Conservation (phyloP, 1,284 basidiomycete species). For the Phylloboletellus chloephorus region DNA sequence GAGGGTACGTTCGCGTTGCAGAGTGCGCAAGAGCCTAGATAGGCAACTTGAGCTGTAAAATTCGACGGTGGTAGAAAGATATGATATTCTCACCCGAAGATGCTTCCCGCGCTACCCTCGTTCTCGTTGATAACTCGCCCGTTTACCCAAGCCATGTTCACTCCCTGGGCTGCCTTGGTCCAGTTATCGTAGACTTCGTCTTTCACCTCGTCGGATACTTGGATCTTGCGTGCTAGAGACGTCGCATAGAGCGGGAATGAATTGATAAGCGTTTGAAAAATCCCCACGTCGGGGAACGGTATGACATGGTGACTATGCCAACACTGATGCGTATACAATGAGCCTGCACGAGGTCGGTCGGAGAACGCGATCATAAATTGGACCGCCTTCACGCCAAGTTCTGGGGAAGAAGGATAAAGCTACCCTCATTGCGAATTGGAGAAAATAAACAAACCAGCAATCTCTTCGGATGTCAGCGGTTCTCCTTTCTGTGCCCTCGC, state of each 20-base stretch:
- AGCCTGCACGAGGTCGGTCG: conserved; percentile 12
- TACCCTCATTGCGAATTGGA: not conserved
- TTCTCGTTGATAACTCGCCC: conserved; percentile 57
- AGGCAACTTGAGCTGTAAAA: conserved; percentile 1
- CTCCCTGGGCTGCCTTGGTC: conserved; percentile 47
- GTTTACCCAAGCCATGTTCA: conserved; percentile 72
- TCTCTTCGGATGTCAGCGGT: conserved; percentile 61
- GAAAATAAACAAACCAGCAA: conserved; percentile 40
- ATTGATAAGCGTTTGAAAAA: conserved; percentile 71
- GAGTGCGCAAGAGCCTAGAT: conserved; percentile 55
- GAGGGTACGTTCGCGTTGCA: conserved; percentile 72
- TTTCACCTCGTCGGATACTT: conserved; percentile 45
- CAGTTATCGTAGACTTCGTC: conserved; percentile 58
- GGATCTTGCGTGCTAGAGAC: conserved; percentile 62
- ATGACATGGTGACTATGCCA: conserved; percentile 11
- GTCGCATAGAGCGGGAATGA: conserved; percentile 85
- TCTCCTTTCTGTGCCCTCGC: conserved; percentile 35
- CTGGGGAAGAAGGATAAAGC: conserved; percentile 31
- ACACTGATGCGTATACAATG: conserved; percentile 17
- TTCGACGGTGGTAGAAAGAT: not conserved
- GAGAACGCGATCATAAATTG: conserved; percentile 63
- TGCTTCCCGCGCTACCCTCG: conserved; percentile 54
- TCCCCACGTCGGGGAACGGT: conserved; percentile 43
- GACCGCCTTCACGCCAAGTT: conserved; percentile 68
- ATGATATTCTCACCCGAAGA: conserved; percentile 43